Conservation (phyloP, 1,139 yeast genomes). For the Debaryomycetaceae sp. region DNA sequence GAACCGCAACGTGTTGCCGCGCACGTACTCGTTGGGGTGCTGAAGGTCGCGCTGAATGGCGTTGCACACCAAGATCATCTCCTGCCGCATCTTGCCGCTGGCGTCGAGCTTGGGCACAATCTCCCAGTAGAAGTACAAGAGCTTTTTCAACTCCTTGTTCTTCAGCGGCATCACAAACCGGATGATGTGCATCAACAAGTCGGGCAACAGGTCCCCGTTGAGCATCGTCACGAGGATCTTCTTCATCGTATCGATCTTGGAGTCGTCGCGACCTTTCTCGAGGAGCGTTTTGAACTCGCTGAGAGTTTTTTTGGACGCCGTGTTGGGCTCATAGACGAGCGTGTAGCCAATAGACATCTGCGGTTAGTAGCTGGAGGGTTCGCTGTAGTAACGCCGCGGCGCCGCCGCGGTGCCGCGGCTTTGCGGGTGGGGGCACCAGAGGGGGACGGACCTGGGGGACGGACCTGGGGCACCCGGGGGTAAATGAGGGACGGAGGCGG, state of each 20-base stretch:
- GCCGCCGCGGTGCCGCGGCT: too few relatives aligned
- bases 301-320: conserved; percentile 66
- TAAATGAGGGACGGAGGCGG: too few relatives aligned
- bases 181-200: conserved; percentile 91
- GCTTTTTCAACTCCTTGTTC: conserved; percentile 85
- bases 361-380: too few relatives aligned
- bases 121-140: conserved; percentile 96
- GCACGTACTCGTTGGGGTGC: conserved; percentile 94
- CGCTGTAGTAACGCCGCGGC: too few relatives aligned
- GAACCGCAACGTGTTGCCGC: conserved; percentile 93
- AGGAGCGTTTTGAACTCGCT: conserved; percentile 74
- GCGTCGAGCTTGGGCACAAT: conserved; percentile 88
- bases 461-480: too few relatives aligned
- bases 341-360: conserved; percentile 59
- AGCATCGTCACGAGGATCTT: conserved; percentile 79
- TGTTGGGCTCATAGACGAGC: conserved; percentile 69
- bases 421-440: too few relatives aligned
- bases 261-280: conserved; percentile 88
- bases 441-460: too few relatives aligned
- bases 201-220: conserved; percentile 94
- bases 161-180: conserved; percentile 96
- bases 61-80: conserved; percentile 97
- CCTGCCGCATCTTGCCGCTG: conserved; percentile 91
- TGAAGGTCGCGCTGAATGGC: conserved; percentile 96
- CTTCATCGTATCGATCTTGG: conserved; percentile 87